Conservation (phyloP, 441 rosid genomes). For the Gossypium gossypioides region DNA sequence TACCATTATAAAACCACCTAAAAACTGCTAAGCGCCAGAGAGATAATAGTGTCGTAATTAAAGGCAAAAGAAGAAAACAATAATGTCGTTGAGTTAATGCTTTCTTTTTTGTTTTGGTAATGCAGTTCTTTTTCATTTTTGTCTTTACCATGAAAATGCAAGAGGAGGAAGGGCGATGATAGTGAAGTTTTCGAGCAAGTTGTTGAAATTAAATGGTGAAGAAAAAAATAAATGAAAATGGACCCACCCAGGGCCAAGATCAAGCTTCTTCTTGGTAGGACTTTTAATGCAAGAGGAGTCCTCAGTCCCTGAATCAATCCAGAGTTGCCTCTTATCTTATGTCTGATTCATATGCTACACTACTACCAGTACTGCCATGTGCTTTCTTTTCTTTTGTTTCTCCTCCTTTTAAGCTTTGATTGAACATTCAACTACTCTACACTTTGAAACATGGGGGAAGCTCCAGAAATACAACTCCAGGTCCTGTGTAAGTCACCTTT, state of each 20-base stretch:
- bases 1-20: no score
- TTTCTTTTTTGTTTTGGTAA: no score
- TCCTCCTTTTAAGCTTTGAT: neutral
- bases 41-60: no score
- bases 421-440: neutral
- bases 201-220: neutral
- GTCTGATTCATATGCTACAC: neutral
- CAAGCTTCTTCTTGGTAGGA: neutral
- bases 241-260: neutral
- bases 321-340: neutral
- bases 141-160: no score
- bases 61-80: no score
- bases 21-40: no score
- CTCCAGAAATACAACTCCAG: conserved; percentile 18
- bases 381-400: neutral
- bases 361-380: neutral
- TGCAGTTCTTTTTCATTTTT: no score
- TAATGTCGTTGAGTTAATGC: no score
- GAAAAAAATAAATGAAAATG: neutral
- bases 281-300: neutral
- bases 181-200: no score
- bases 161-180: no score
- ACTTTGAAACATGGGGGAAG: conserved; percentile 20
- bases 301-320: neutral
- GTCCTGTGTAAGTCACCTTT: conserved; percentile 14